A percentile compares a stretch with the other conserved stretches of the same genome.
Evolutionary conservation across 2,329 filamentous ascomycete species (phyloP).

Genomic region (Claviceps cyperi): DNA sequence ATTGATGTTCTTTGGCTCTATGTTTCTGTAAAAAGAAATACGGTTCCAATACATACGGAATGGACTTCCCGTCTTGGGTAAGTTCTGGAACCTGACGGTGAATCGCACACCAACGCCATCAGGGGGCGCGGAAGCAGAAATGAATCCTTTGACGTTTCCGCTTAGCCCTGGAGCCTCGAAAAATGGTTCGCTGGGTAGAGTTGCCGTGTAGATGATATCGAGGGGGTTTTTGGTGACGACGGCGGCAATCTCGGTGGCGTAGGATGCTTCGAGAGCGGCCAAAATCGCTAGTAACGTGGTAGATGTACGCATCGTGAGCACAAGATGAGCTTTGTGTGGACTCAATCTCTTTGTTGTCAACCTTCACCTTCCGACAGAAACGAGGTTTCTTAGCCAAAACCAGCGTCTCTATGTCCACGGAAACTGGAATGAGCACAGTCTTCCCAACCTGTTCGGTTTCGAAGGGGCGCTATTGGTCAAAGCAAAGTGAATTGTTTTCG

Average conservation of each 20-base stretch:
- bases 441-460: too few relatives aligned
- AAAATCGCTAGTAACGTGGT: neutral
- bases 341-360: too few relatives aligned
- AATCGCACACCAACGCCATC: conserved; percentile 42
- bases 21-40: neutral
- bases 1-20: neutral
- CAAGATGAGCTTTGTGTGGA: neutral
- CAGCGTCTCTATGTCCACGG: too few relatives aligned
- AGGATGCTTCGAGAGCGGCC: neutral
- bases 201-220: conserved; percentile 37
- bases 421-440: too few relatives aligned
- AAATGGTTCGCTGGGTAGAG: conserved; percentile 37
- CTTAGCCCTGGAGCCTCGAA: conserved; percentile 33
- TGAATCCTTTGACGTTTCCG: conserved; percentile 31
- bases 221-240: conserved; percentile 40
- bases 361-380: too few relatives aligned
- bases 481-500: too few relatives aligned
- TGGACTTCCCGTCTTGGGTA: conserved; percentile 43
- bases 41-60: conserved; percentile 35
- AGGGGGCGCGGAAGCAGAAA: conserved; percentile 31
- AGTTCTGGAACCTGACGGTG: conserved; percentile 39
- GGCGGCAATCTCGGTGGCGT: conserved; percentile 28
- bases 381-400: too few relatives aligned
- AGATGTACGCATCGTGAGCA: neutral
- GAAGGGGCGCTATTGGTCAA: too few relatives aligned